Evolutionary conservation across 176 grass and related monocot genomes (phyloP).

Genomic region (Chloris gayana): DNA sequence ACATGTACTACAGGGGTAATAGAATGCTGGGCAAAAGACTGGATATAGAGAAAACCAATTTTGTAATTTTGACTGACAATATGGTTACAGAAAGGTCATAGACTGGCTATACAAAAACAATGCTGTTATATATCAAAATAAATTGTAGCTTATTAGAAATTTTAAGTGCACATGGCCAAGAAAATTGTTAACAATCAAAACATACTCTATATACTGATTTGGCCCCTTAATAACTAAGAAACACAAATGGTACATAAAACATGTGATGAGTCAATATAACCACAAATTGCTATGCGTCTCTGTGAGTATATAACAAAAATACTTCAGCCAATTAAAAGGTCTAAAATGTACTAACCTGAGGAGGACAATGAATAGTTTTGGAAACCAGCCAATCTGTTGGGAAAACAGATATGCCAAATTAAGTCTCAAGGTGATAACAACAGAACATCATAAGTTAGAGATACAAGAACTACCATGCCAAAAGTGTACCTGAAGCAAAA

Average conservation of each 20-base stretch:
- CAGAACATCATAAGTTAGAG: neutral
- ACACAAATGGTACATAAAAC: neutral
- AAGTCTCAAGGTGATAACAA: neutral
- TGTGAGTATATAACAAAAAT: slow-evolving; percentile 15
- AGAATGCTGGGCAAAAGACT: neutral
- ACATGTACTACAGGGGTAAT: neutral
- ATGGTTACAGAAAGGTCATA: neutral
- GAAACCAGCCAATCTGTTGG: slow-evolving; percentile 53
- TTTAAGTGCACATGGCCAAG: neutral
- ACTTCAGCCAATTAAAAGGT: slow-evolving; percentile 12
- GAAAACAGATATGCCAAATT: slow-evolving; percentile 13
- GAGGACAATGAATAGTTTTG: slow-evolving; percentile 52
- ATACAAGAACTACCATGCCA: slow-evolving; percentile 3
- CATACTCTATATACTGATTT: neutral
- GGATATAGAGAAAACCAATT: neutral
- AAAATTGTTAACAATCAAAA: slow-evolving; percentile 11
- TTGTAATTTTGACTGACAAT: neutral
- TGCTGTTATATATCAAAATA: neutral
- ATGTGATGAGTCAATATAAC: slow-evolving; percentile 5
- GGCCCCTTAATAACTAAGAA: neutral
- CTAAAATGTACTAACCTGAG: slow-evolving; percentile 53
- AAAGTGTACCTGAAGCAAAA: slow-evolving; percentile 52
- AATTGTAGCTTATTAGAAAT: neutral
- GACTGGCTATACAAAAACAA: slow-evolving; percentile 11
- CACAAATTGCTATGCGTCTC: neutral